Percentiles rank a stretch among this genome's conserved stretches.
These are phyloP conservation scores for Gymnopus androsaceus DNA, from an alignment of 1,284 basidiomycete species.

Conservation along the genomic window DNA sequence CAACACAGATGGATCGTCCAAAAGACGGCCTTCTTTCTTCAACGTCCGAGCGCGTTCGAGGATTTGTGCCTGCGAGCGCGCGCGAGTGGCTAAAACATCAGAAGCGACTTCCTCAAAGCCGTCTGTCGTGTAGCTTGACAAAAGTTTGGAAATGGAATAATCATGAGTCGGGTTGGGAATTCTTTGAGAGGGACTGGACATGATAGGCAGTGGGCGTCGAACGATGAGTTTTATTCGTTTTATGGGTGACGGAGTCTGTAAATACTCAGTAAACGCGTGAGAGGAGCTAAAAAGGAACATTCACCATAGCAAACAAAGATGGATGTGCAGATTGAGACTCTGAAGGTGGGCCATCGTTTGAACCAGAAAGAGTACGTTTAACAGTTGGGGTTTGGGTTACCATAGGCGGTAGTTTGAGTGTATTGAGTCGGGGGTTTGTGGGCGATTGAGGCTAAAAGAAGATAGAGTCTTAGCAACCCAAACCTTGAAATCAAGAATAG, in stretches of 20 bases:
- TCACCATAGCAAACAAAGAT: not conserved
- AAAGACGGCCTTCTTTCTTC: slow-evolving; percentile 36
- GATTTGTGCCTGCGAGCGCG: slow-evolving; percentile 50
- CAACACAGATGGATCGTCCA: slow-evolving; percentile 14
- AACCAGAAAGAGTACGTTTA: too few species aligned
- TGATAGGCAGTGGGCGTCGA: slow-evolving; percentile 57
- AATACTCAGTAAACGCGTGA: too few species aligned
- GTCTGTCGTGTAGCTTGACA: slow-evolving; percentile 62
- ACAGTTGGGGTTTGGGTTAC: too few species aligned
- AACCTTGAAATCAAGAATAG: too few species aligned
- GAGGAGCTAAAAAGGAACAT: too few species aligned
- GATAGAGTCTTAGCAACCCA: too few species aligned
- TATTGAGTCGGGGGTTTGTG: too few species aligned
- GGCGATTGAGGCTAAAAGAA: too few species aligned
- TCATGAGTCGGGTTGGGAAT: slow-evolving; percentile 54
- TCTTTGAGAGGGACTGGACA: slow-evolving; percentile 70
- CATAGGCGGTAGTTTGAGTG: too few species aligned
- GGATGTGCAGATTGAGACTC: not conserved
- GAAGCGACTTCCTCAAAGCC: slow-evolving; percentile 50
- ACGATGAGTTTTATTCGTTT: slow-evolving; percentile 72
- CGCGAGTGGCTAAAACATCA: slow-evolving; percentile 44
- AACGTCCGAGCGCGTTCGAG: slow-evolving; percentile 56
- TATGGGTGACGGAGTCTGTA: slow-evolving; percentile 27
- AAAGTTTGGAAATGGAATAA: slow-evolving; percentile 53
- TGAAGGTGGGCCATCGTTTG: not conserved